A percentile compares a stretch with the other conserved stretches of the same genome.
Evolutionary conservation across 257 asterid species (phyloP).

Genomic region (Buddleja alternifolia): DNA sequence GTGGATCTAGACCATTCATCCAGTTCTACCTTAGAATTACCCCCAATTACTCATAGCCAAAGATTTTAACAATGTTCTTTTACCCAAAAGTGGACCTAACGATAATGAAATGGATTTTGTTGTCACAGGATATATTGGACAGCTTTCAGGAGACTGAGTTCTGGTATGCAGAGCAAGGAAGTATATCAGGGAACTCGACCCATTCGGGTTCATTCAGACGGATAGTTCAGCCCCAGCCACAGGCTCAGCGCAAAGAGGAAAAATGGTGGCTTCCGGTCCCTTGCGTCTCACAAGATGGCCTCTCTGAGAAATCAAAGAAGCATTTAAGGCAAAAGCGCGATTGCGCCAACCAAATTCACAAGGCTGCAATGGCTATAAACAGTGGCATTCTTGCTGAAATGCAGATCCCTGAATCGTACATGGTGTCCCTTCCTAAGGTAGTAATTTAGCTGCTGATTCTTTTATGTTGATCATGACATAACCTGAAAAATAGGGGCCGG

Average conservation of each 20-base stretch:
- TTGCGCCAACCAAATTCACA: slow-evolving; percentile 84
- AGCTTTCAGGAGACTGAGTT: slow-evolving; percentile 78
- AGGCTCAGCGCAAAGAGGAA: slow-evolving; percentile 66
- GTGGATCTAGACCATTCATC: no score
- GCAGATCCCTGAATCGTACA: slow-evolving; percentile 82
- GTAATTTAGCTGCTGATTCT: neutral
- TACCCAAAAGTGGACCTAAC: slow-evolving; percentile 2
- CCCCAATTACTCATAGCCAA: no score
- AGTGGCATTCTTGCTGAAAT: slow-evolving; percentile 74
- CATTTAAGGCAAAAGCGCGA: slow-evolving; percentile 63
- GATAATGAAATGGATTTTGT: neutral
- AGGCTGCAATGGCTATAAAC: slow-evolving; percentile 93
- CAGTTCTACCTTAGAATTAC: no score
- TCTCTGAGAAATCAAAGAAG: slow-evolving; percentile 63
- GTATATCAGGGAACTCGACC: slow-evolving; percentile 57
- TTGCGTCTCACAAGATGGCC: slow-evolving; percentile 64
- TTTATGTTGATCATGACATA: neutral
- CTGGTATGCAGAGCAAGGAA: slow-evolving; percentile 92
- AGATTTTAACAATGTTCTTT: no score
- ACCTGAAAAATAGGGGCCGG: no score
- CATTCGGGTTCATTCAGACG: slow-evolving; percentile 79
- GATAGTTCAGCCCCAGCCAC: slow-evolving; percentile 63
- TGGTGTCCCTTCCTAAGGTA: slow-evolving; percentile 90
- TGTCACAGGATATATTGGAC: slow-evolving; percentile 71
- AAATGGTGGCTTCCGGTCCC: slow-evolving; percentile 97